These are phyloP conservation scores for Calvatia gigantea DNA, from an alignment of 768 basidiomycete genomes.

Conservation along the genomic window DNA sequence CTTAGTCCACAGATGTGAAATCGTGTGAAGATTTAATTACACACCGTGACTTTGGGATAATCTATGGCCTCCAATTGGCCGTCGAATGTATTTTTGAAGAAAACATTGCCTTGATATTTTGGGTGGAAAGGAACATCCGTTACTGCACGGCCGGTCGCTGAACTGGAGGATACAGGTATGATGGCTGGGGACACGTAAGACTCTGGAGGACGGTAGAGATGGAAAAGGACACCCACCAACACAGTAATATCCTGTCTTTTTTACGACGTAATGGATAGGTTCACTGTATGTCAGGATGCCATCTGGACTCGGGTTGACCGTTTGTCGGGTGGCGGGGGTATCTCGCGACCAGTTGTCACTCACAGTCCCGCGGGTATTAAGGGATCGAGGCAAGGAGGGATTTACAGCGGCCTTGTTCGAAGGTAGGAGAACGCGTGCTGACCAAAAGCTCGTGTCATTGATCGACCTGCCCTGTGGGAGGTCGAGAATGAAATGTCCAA, in stretches of 20 bases:
- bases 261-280: slow-evolving; percentile 81
- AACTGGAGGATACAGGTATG: slow-evolving; percentile 83
- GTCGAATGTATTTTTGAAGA: slow-evolving; percentile 85
- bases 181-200: slow-evolving; percentile 47
- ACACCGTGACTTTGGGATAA: slow-evolving; percentile 94
- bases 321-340: slow-evolving; percentile 20
- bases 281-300: slow-evolving; percentile 53
- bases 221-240: slow-evolving; percentile 59
- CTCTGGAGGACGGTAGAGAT: background rate
- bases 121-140: slow-evolving; percentile 68
- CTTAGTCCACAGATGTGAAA: background rate
- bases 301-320: slow-evolving; percentile 36
- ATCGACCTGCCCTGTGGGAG: slow-evolving; percentile 59
- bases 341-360: slow-evolving; percentile 42
- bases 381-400: slow-evolving; percentile 17
- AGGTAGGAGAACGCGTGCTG: slow-evolving; percentile 68
- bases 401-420: slow-evolving; percentile 28
- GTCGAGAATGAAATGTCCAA: slow-evolving; percentile 90
- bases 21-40: slow-evolving; percentile 23
- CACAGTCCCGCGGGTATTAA: no score
- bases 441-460: slow-evolving; percentile 85
- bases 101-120: slow-evolving; percentile 70
- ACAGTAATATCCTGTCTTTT: slow-evolving; percentile 93
- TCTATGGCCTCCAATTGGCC: slow-evolving; percentile 90
- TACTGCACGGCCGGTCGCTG: slow-evolving; percentile 32